Evolutionary conservation across 2,329 filamentous ascomycete genomes (phyloP), one percentile per base, ranked within the genome.

Genomic region (Colletotrichum sp.): DNA sequence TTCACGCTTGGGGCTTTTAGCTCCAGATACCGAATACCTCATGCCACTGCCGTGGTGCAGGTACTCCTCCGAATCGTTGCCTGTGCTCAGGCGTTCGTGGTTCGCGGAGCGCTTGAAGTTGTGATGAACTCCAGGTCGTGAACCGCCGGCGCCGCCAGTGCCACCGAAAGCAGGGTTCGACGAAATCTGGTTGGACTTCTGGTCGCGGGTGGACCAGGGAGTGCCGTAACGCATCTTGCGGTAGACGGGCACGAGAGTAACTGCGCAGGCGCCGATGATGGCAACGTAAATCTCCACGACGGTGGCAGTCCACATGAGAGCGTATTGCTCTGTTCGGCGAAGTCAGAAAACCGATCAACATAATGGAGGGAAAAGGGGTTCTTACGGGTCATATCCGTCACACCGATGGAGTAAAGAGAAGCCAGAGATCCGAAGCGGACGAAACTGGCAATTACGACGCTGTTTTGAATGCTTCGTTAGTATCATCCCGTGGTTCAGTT

Each of bases 241-340:
- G 32, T 71, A 71, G 2, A 71, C 60, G 16, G 69, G 69, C 8
- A 71, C 69, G 30, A 71, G 60, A 18, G 69, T 71, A 32, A 71
- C 69, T 36, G 69, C 69, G 12, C 69, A 71, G 49, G 44, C 62
- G 24, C 69, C 69, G 24, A 71, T 71, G 49, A 71, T 66, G 62
- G 69, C 69, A 7, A 71, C 24, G 24, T 71, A 71, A 13, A 71
- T 71, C 28, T 71, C 69, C 30, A 71, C 69, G 62, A 67, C 69
- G 24, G 69, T 71, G 24, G 69, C 69, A 8, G 69, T 71, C 69
- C 69, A 71, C 69, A 71, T 71, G 24, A 71, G 62, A 26, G 69
- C 69, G 69, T 71, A 71, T 44, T 71, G 69, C 18, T 66, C 69
- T 66, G 44, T 55, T 8, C 30, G 6, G 6, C 5, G 21, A 4